Base-by-base conservation (phyloP, 768 basidiomycete species). In the Clavaria fumosa region DNA sequence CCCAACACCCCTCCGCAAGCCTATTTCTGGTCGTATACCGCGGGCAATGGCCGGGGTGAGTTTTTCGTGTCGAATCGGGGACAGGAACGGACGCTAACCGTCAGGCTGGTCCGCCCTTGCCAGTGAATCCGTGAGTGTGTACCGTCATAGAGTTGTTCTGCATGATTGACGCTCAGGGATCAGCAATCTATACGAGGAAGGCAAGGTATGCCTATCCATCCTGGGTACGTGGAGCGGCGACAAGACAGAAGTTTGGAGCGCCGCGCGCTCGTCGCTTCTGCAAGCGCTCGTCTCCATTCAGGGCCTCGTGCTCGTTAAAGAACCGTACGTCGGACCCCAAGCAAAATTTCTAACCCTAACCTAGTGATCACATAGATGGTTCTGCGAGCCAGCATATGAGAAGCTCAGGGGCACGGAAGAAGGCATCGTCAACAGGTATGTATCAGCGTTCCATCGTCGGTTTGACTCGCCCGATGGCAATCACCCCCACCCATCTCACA, bases 261-360 rank as follows among this genome's bases (percentile, higher is more conserved):
- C 86, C 1, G 62, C 73, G 23, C 67, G 82, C 31, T 93, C 88
- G 1, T 91, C 86, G 11, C 59, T 96, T 18, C 67, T 96, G 12
- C 90, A 96, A 57, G 84, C 85, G 0, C 72, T 95, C 37, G 83
- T 96, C 14, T 91, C 88, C 21, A 91, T 95, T 31, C 91, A 93
- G 53, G 90, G 88, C 7, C 66, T 93, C 5, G 90, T 96, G 4
- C 66, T 96, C 5, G 88, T 93, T 9, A 84, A 83, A 55, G 81
- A 90, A 51, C 90, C 90, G 70, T 93, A 59, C 53, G 85, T 70
- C 23, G 28, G 15, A 26, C 17, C 20, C n/a, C n/a, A n/a, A n/a
- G n/a, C n/a, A n/a, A 7, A 30, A 31, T 26, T 14, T 33, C 14
- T 11, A 20, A 14, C 6, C 9, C 40, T 5, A 14, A 38, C n/a